A percentile compares a stretch with the other conserved stretches of the same genome.
phyloP scores from a whole-genome alignment of 2,329 filamentous ascomycete species.

The Aspergillus ochraceus region DNA sequence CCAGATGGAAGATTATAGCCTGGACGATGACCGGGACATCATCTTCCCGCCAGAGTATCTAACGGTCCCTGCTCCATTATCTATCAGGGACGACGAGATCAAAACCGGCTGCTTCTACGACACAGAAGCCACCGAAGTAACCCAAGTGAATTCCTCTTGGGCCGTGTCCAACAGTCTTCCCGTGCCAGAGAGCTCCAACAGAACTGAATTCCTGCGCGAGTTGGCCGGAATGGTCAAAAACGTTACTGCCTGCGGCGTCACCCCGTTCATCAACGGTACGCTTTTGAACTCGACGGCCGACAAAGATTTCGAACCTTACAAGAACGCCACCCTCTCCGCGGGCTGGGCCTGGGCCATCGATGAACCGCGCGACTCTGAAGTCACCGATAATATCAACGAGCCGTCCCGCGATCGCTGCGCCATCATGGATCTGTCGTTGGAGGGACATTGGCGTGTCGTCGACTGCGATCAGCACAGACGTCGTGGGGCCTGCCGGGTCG shows the following conservation, averaged over 20 bases:
- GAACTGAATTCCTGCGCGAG: constrained; percentile 26
- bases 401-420: constrained; percentile 55
- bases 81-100: constrained; percentile 42
- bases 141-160: constrained; percentile 56
- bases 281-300: constrained; percentile 54
- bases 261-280: constrained; percentile 58
- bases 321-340: constrained; percentile 50
- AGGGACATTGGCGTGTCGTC: constrained; percentile 59
- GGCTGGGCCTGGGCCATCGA: constrained; percentile 62
- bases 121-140: constrained; percentile 41
- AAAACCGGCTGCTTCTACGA: constrained; percentile 57
- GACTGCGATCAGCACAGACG: constrained; percentile 53
- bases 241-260: constrained; percentile 60
- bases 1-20: constrained; percentile 57
- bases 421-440: constrained; percentile 48
- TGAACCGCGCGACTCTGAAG: constrained; percentile 54
- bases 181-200: constrained; percentile 26
- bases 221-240: constrained; percentile 38
- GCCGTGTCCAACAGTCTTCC: constrained; percentile 37
- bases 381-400: constrained; percentile 23
- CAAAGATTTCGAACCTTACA: constrained; percentile 47
- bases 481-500: constrained; percentile 58
- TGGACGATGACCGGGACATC: constrained; percentile 45
- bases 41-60: constrained; percentile 56
- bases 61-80: constrained; percentile 34